Base-by-base conservation (phyloP, 148 eudicot species). In the Nepenthes mirabilis region DNA sequence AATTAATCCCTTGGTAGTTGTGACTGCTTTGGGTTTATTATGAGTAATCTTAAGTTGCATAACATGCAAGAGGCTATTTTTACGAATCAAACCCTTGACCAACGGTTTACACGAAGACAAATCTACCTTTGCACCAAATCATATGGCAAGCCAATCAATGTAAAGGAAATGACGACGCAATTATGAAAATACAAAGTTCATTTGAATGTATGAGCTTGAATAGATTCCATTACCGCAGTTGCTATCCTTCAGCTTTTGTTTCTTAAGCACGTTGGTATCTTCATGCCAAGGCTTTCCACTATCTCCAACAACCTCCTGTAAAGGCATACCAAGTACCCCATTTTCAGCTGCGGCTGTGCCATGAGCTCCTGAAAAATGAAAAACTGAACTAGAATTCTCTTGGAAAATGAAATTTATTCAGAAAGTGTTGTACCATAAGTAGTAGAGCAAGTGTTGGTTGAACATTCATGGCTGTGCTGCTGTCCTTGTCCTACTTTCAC, bases 301-400 rank as follows among this genome's bases (percentile, higher is more conserved):
- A 45, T 52, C 51, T 48, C 53, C 65, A 60, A 23, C 43, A 33
- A 66, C 67, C 45, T 35, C 45, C 14, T 37, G 6, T 33, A 36
- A 56, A 47, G 34, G 35, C 3, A 12, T 34, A 34, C 37, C 2
- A 43, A 34, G 45, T 14, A 64, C 64, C 43, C 48, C 34, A 14
- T 36, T 59, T 54, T 71, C 71, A 56, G 35, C 55, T 61, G 61
- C 70, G 48, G 58, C 62, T 52, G 74, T 66, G 32, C 66, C 75
- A 67, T 75, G 77, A 11, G 51, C 61, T 73, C 87, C 91, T 85
- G 79, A 14, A 50, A 11, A 6, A 11, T 11, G 13, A 11, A 23
- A 23, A 50, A 11, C 13, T 50, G 53, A 50, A 50, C 3, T 50
- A 5, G 3, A 50, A 50, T 6, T 50, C 11, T 50, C 53, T 50